Evolutionary conservation across 106 monocot species (phyloP).

Genomic region (Xerophyta viscosa): DNA sequence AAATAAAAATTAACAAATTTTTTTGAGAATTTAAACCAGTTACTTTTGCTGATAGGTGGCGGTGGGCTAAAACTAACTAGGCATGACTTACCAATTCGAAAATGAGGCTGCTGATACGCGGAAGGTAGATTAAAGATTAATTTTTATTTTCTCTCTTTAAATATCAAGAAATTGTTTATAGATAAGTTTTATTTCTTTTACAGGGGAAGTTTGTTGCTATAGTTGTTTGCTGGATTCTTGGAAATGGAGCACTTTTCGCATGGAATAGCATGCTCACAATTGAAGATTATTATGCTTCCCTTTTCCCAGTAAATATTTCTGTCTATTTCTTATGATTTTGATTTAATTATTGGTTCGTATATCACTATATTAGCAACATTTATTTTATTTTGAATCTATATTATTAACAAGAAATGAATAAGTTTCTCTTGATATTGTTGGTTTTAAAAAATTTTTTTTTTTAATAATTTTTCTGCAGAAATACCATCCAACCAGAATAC

Average conservation of each 20-base stretch:
- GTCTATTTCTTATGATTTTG: background rate
- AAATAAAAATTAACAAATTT: too few species aligned
- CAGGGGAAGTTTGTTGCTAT: conserved; percentile 24
- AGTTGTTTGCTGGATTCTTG: conserved; percentile 37
- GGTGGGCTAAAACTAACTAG: background rate
- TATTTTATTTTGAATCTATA: background rate
- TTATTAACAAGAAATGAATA: background rate
- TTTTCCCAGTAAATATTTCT: conserved; percentile 26
- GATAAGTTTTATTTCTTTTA: background rate
- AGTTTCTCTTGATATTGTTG: background rate
- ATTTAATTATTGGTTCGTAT: background rate
- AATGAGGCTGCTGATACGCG: background rate
- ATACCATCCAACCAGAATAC: conserved; percentile 38
- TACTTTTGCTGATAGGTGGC: too few species aligned
- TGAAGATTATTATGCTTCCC: conserved; percentile 64
- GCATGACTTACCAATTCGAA: conserved; percentile 3
- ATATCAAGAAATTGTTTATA: background rate
- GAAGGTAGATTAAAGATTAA: conserved; percentile 2
- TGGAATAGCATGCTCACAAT: conserved; percentile 79
- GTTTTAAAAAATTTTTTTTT: background rate
- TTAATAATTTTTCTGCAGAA: conserved; percentile 16
- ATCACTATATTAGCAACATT: background rate
- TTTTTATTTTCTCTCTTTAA: background rate
- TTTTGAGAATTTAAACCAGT: too few species aligned
- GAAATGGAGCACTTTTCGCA: conserved; percentile 61